These are phyloP conservation scores for Colletotrichum sp. DNA, from an alignment of 2,329 filamentous ascomycete genomes.

Conservation along the genomic window DNA sequence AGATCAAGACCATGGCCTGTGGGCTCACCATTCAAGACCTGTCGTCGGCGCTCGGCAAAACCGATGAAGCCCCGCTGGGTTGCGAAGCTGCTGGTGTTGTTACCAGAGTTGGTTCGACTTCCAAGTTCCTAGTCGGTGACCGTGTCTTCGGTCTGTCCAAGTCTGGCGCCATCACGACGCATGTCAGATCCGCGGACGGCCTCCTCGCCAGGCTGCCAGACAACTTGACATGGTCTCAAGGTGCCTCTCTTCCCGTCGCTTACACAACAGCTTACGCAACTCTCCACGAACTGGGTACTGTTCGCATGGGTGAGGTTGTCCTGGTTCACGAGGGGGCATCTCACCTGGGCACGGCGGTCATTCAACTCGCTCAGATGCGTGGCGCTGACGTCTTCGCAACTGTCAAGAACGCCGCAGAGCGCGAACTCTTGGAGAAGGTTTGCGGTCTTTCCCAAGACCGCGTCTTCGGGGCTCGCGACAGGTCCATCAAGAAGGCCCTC, in stretches of 20 bases:
- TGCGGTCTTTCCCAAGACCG: slow-evolving; percentile 28
- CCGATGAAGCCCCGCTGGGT: slow-evolving; percentile 25
- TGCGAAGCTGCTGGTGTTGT: slow-evolving; percentile 38
- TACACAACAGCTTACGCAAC: slow-evolving; percentile 36
- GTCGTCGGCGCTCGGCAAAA: slow-evolving; percentile 32
- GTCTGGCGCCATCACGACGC: slow-evolving; percentile 23
- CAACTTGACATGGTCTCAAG: slow-evolving; percentile 39
- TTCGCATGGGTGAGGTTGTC: slow-evolving; percentile 31
- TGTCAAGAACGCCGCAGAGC: slow-evolving; percentile 29
- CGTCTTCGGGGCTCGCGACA: slow-evolving; percentile 28
- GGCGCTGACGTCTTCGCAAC: slow-evolving; percentile 37
- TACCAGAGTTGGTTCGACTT: slow-evolving; percentile 32
- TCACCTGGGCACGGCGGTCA: slow-evolving; percentile 38
- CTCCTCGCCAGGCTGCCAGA: slow-evolving; percentile 39
- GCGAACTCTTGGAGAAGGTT: slow-evolving; percentile 25
- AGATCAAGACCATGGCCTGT: slow-evolving; percentile 45
- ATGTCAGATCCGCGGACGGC: slow-evolving; percentile 19
- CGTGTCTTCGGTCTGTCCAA: slow-evolving; percentile 25
- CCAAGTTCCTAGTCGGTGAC: slow-evolving; percentile 34
- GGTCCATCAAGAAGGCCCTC: slow-evolving; percentile 31
- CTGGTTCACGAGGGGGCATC: slow-evolving; percentile 40
- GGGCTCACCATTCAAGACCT: slow-evolving; percentile 52
- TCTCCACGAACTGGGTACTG: slow-evolving; percentile 29
- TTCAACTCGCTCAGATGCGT: slow-evolving; percentile 31
- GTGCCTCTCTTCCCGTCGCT: slow-evolving; percentile 32